phyloP scores from a whole-genome alignment of 1,284 basidiomycete species.

The Xerocomus minutiporus region DNA sequence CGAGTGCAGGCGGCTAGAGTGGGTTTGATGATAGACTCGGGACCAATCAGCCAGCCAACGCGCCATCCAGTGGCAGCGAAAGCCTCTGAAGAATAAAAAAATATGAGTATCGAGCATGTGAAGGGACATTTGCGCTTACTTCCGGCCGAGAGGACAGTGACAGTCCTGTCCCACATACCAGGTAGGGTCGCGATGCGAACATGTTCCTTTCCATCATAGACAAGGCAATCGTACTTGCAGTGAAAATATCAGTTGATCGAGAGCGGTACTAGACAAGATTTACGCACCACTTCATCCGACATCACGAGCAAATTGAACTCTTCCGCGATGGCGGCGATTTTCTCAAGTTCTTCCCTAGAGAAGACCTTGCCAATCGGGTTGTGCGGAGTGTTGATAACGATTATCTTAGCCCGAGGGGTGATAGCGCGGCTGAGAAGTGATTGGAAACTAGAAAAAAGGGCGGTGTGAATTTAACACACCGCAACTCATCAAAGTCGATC shows the following conservation, averaged over 20 bases:
- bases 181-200: conserved; percentile 88
- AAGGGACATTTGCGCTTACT: conserved; percentile 42
- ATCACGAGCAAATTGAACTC: conserved; percentile 93
- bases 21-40: conserved; percentile 77
- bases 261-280: conserved; percentile 22
- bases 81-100: conserved; percentile 57
- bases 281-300: conserved; percentile 89
- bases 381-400: conserved; percentile 93
- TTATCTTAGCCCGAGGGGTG: conserved; percentile 85
- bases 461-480: conserved; percentile 40
- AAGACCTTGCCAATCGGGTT: conserved; percentile 98
- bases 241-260: conserved; percentile 1
- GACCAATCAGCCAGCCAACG: conserved; percentile 93
- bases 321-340: conserved; percentile 82
- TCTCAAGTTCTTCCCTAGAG: conserved; percentile 74
- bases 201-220: conserved; percentile 86
- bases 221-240: conserved; percentile 85
- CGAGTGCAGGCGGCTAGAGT: conserved; percentile 88
- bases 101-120: not conserved
- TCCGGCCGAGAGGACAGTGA: conserved; percentile 79
- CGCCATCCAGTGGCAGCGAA: conserved; percentile 99
- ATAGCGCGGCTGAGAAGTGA: conserved; percentile 58
- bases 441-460: not conserved
- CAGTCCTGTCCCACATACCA: conserved; percentile 96
- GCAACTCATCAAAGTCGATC: conserved; percentile 81